Evolutionary conservation across 2,329 filamentous ascomycete genomes (phyloP).

Genomic region (Trichoderma atroviride): DNA sequence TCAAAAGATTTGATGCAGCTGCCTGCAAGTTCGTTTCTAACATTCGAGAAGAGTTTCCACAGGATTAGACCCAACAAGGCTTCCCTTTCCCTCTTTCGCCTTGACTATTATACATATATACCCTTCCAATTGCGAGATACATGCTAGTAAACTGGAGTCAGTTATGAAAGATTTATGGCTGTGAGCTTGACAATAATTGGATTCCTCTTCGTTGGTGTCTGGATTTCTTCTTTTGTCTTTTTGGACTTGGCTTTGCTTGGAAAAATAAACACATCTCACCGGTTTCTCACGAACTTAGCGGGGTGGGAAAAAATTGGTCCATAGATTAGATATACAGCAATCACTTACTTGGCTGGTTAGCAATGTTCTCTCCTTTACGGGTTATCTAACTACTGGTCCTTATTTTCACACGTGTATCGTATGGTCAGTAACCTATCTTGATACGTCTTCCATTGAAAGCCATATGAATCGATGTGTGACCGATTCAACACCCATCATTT

Average conservation of each 20-base stretch:
- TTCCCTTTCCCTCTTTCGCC: neutral
- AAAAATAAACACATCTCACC: neutral
- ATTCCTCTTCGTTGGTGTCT: neutral
- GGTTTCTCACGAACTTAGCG: neutral
- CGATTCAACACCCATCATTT: neutral
- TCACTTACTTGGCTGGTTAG: neutral
- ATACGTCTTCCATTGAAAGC: neutral
- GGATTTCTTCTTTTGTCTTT: neutral
- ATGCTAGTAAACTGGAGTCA: neutral
- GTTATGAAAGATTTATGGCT: neutral
- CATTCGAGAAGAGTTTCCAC: constrained; percentile 76
- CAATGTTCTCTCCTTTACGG: neutral
- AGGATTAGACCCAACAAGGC: constrained; percentile 60
- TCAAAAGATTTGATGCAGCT: constrained; percentile 77
- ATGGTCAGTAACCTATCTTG: no score
- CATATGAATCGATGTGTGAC: neutral
- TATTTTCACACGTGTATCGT: no score
- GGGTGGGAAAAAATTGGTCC: neutral
- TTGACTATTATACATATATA: neutral
- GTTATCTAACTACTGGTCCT: neutral
- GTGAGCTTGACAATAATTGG: neutral
- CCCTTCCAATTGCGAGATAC: neutral
- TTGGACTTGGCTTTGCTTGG: neutral
- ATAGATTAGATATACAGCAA: neutral
- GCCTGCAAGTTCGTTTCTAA: constrained; percentile 80